phyloP scores from a whole-genome alignment of 1,284 basidiomycete species.

The Rhodotorula mucilaginosa region DNA sequence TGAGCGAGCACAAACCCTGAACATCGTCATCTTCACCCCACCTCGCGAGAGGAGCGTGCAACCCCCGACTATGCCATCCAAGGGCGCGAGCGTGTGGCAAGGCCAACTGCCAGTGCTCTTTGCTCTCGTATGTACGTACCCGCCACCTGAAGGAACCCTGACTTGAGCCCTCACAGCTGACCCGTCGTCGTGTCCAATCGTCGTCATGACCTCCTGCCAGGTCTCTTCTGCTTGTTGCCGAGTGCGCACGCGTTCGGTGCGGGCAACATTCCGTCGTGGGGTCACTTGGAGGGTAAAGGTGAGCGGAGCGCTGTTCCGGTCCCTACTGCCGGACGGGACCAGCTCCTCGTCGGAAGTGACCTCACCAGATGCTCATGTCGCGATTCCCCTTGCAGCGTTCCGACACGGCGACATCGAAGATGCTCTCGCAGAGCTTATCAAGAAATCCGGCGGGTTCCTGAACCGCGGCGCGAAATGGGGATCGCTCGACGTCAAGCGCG shows the following conservation, averaged over 20 bases:
- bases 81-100: neutral
- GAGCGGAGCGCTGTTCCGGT: neutral
- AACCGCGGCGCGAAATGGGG: slow-evolving; percentile 43
- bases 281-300: slow-evolving; percentile 35
- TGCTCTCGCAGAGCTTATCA: slow-evolving; percentile 39
- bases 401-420: slow-evolving; percentile 45
- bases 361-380: neutral
- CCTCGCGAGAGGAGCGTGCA: too few species aligned
- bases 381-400: slow-evolving; percentile 17
- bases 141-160: too few species aligned
- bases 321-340: neutral
- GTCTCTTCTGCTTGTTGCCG: neutral
- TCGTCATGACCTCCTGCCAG: slow-evolving; percentile 11
- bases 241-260: slow-evolving; percentile 37
- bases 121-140: slow-evolving; percentile 7
- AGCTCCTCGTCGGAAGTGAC: neutral
- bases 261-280: slow-evolving; percentile 43
- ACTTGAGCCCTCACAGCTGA: neutral
- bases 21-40: too few species aligned
- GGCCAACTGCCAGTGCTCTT: slow-evolving; percentile 11
- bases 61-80: too few species aligned
- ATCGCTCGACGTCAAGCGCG: slow-evolving; percentile 45
- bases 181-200: neutral
- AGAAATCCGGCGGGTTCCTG: slow-evolving; percentile 42
- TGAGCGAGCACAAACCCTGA: too few species aligned